A percentile compares a stretch with the other conserved stretches of the same genome.
Evolutionary conservation across 768 basidiomycete genomes (phyloP).

Genomic region (Melanogaster broomeanus): DNA sequence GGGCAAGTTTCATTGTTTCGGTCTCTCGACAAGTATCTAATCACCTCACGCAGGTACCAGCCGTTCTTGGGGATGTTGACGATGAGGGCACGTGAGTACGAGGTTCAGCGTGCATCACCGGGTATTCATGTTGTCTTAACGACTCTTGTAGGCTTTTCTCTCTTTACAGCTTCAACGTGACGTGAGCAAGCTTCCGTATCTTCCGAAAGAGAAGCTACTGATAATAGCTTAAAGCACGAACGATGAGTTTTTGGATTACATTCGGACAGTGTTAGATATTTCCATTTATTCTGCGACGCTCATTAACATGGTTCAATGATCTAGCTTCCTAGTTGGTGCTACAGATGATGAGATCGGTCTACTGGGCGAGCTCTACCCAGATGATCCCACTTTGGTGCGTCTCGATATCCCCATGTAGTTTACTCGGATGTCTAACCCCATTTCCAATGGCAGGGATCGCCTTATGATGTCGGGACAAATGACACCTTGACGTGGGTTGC

Average conservation of each 20-base stretch:
- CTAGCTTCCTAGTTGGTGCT: slow-evolving; percentile 14
- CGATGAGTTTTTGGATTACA: slow-evolving; percentile 9
- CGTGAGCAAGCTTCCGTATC: slow-evolving; percentile 10
- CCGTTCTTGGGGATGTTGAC: slow-evolving; percentile 35
- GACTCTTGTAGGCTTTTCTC: slow-evolving; percentile 8
- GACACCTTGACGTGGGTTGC: slow-evolving; percentile 12
- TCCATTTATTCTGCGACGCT: neutral
- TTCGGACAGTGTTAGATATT: slow-evolving; percentile 1
- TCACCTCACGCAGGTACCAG: slow-evolving; percentile 23
- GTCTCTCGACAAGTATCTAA: neutral
- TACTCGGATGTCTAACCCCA: neutral
- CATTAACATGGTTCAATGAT: neutral
- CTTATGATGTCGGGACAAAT: slow-evolving; percentile 26
- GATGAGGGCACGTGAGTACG: slow-evolving; percentile 43
- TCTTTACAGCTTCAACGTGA: slow-evolving; percentile 20
- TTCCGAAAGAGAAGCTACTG: neutral
- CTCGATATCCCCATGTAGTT: too few relatives aligned
- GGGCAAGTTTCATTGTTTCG: slow-evolving; percentile 9
- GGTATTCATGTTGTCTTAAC: neutral
- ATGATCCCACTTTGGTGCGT: slow-evolving; percentile 4
- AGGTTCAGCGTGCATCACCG: neutral
- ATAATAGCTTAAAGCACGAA: slow-evolving; percentile 3
- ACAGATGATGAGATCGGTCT: slow-evolving; percentile 1
- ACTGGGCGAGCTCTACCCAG: slow-evolving; percentile 3
- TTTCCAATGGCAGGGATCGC: slow-evolving; percentile 20